Evolutionary conservation across 2,329 filamentous ascomycete species (phyloP), one percentile per base, ranked within the genome.

Genomic region (Hymenoscyphus scutula): DNA sequence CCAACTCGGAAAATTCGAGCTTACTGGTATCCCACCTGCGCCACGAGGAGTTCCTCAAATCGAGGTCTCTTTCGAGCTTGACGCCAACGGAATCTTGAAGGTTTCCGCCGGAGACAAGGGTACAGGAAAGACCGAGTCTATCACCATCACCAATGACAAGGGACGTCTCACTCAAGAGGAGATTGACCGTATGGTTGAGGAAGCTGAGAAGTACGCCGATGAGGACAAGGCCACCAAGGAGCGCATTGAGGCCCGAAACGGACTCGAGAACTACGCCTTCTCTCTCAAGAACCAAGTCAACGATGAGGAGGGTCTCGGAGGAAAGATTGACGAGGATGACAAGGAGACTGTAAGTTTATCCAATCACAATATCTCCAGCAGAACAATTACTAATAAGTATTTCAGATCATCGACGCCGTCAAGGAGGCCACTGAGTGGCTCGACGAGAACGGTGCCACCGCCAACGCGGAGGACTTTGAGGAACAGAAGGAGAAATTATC

Each of bases 401-500:
- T 71, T 61, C 59, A 89, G 86, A 87, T 99, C 72, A 81, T 96
- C 69, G 93, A 97, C 70, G 95, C 95, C 68, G 88, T 99, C 81
- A 98, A 98, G 90, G 95, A 99, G 83, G 83, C 92, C 68, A 89
- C 89, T 73, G 93, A 97, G 78, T 99, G 95, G 95, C 89, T 99
- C 64, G 93, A 97, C 72, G 92, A 96, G 86, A 96, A 97, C 81
- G 91, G 86, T 70, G 87, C 89, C 70, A 89, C 89, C 59, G 95
- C 95, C 68, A 86, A 83, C 70, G 84, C 92, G 64, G 94, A 97
- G 82, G 95, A 98, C 83, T 97, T 98, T 74, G 93, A 97, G 80
- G 95, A 99, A 87, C 94, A 98, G 84, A 97, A 96, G 85, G 94
- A 99, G 90, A 97, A 97, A 86, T 86, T 99, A 71, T 96, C 91